Conservation (phyloP, 2,329 filamentous ascomycete species). For the Arthroderma uncinatum region DNA sequence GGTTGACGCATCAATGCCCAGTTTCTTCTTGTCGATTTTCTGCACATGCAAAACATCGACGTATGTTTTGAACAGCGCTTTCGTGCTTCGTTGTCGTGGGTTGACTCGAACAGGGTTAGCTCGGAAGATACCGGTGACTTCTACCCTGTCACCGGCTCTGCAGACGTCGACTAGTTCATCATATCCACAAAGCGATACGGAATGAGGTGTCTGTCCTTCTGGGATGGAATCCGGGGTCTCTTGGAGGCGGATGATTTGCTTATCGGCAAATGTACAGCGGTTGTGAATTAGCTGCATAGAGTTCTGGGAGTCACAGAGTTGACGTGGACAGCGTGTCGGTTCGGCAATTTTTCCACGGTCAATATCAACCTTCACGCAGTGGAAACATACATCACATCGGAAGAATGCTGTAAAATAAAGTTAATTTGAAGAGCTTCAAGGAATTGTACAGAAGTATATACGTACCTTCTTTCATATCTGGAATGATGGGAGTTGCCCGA, state of each 20-base stretch:
- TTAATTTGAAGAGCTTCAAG: slow-evolving; percentile 8
- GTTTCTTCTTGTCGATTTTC: slow-evolving; percentile 88
- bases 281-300: slow-evolving; percentile 99
- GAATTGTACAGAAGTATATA: slow-evolving; percentile 11
- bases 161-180: slow-evolving; percentile 96
- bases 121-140: slow-evolving; percentile 94
- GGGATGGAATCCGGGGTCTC: slow-evolving; percentile 93
- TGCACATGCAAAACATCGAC: slow-evolving; percentile 92
- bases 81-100: slow-evolving; percentile 80
- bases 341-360: slow-evolving; percentile 95
- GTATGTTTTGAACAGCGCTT: slow-evolving; percentile 96
- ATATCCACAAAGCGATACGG: slow-evolving; percentile 90
- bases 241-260: slow-evolving; percentile 97
- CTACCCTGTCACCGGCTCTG: slow-evolving; percentile 91
- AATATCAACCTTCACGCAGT: slow-evolving; percentile 80
- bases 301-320: slow-evolving; percentile 71
- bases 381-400: slow-evolving; percentile 84
- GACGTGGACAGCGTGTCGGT: slow-evolving; percentile 77
- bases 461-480: slow-evolving; percentile 84
- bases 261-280: slow-evolving; percentile 85
- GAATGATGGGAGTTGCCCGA: slow-evolving; percentile 87
- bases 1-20: slow-evolving; percentile 83
- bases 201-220: slow-evolving; percentile 92
- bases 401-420: slow-evolving; percentile 60
- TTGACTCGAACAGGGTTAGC: slow-evolving; percentile 90